These are phyloP conservation scores for Suhomyces kilbournensis DNA, from an alignment of 805 yeast species.

Conservation along the genomic window DNA sequence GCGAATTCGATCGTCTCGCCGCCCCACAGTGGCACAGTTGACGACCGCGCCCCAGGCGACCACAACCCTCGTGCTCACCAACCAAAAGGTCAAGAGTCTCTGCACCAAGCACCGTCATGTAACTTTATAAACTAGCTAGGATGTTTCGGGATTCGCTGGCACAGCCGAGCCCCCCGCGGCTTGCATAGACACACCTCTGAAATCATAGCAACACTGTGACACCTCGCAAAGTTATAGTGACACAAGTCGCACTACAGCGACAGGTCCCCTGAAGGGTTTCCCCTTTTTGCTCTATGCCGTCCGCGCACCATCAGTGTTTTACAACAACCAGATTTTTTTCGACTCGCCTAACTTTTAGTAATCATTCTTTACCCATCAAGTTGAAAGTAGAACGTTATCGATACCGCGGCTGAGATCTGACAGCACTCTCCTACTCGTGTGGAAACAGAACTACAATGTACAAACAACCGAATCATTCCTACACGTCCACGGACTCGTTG, in stretches of 20 bases:
- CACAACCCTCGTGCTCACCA: background rate
- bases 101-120: no score
- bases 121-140: no score
- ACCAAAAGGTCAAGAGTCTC: no score
- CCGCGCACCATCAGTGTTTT: background rate
- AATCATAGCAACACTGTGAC: background rate
- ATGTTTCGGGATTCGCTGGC: background rate
- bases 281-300: slow-evolving; percentile 1
- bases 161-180: background rate
- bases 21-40: background rate
- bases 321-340: slow-evolving; percentile 5
- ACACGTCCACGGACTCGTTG: slow-evolving; percentile 33
- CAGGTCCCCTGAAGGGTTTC: background rate
- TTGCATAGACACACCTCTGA: background rate
- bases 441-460: slow-evolving; percentile 28
- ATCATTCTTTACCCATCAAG: background rate
- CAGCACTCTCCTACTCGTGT: background rate
- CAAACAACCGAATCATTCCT: slow-evolving; percentile 35
- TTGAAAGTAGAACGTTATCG: background rate
- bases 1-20: background rate
- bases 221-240: no score
- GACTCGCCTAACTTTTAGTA: background rate
- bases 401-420: background rate
- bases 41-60: background rate
- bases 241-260: background rate